phyloP scores from a whole-genome alignment of 148 eudicot genomes.

The Silene uniflora region DNA sequence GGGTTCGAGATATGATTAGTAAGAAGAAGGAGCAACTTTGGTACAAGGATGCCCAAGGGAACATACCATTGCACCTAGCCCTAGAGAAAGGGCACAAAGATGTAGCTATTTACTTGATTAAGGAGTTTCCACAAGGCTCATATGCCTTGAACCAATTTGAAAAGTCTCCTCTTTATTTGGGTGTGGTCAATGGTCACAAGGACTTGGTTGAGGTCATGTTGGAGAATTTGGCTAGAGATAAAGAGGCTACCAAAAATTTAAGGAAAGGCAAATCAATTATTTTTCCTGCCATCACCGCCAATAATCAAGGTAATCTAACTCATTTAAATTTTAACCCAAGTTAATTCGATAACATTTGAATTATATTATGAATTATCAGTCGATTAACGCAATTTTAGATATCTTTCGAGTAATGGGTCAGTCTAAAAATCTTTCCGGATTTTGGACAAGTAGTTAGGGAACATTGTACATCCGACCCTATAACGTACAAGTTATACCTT shows the following conservation, averaged over 20 bases:
- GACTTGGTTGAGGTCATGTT: slow-evolving; percentile 9
- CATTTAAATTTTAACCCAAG: too few relatives aligned
- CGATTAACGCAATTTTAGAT: too few relatives aligned
- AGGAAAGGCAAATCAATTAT: slow-evolving; percentile 1
- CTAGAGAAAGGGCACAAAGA: slow-evolving; percentile 1
- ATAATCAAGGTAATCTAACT: slow-evolving; percentile 2
- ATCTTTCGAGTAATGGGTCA: too few relatives aligned
- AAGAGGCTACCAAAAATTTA: background rate
- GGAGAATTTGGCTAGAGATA: background rate
- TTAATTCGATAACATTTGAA: too few relatives aligned
- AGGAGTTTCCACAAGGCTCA: slow-evolving; percentile 14
- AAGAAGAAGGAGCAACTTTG: background rate
- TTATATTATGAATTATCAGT: too few relatives aligned
- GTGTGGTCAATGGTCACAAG: background rate
- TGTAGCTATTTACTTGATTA: slow-evolving; percentile 7
- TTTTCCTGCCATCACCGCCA: slow-evolving; percentile 3
- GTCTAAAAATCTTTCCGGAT: too few relatives aligned
- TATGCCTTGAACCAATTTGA: background rate
- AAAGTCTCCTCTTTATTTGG: slow-evolving; percentile 10
- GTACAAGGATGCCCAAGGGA: slow-evolving; percentile 1
- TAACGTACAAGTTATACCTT: too few relatives aligned
- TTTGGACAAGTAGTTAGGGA: too few relatives aligned
- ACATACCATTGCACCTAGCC: slow-evolving; percentile 18
- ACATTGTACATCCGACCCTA: too few relatives aligned
- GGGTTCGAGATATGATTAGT: background rate